A percentile compares a stretch with the other conserved stretches of the same genome.
phyloP scores from a whole-genome alignment of 176 grass and related monocot species.

The Microstegium vimineum region DNA sequence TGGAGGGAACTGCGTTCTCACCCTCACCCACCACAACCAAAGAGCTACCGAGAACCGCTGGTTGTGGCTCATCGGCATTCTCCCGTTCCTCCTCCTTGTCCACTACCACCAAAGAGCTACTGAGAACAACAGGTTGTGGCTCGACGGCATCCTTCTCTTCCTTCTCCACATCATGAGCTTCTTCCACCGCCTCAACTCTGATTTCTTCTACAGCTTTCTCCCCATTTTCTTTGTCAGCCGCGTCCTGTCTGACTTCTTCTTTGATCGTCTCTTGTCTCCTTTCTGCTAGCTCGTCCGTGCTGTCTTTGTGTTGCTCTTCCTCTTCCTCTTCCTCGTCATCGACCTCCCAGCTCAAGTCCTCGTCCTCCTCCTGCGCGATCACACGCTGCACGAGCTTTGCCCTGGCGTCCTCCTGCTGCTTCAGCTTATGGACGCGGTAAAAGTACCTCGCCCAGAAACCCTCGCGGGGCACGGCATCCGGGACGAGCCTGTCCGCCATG shows the following conservation, averaged over 20 bases:
- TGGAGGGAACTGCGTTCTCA: constrained; percentile 10
- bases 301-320: constrained; percentile 31
- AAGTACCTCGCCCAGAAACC: constrained; percentile 86
- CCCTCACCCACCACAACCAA: constrained; percentile 24
- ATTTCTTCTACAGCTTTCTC: background rate
- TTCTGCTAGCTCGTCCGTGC: constrained; percentile 4
- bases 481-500: constrained; percentile 61
- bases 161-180: background rate
- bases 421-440: constrained; percentile 66
- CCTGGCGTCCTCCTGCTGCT: constrained; percentile 81
- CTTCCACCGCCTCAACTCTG: background rate
- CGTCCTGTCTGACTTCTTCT: constrained; percentile 19
- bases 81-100: constrained; percentile 29
- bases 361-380: constrained; percentile 66
- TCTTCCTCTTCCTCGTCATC: constrained; percentile 46
- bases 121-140: constrained; percentile 19
- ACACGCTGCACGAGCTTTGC: constrained; percentile 77
- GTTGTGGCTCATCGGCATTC: constrained; percentile 16
- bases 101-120: constrained; percentile 34
- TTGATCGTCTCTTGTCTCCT: constrained; percentile 17
- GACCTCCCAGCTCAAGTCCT: constrained; percentile 85
- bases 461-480: constrained; percentile 52
- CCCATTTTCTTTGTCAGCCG: background rate
- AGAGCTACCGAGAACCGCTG: constrained; percentile 32
- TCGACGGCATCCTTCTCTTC: constrained; percentile 17